These are phyloP conservation scores for Flammula alnicola DNA, from an alignment of 1,284 basidiomycete genomes.

Conservation along the genomic window DNA sequence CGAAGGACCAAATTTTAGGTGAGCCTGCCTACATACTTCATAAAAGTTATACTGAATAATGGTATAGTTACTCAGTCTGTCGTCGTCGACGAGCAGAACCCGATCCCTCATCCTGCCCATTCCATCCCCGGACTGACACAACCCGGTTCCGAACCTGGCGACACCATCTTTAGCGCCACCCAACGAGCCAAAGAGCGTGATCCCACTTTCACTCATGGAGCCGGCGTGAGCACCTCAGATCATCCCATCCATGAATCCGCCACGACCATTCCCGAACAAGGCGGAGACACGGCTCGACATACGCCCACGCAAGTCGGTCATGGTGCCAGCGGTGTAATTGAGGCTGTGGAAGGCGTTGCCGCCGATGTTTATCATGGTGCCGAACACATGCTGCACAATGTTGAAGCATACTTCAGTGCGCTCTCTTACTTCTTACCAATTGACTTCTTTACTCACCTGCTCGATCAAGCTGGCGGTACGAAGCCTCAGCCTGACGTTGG, in stretches of 20 bases:
- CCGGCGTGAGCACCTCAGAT: too few relatives aligned
- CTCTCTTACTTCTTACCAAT: too few relatives aligned
- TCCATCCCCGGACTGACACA: too few relatives aligned
- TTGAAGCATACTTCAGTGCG: not conserved
- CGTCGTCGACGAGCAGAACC: too few relatives aligned
- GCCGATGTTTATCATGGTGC: not conserved
- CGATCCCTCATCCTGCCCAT: too few relatives aligned
- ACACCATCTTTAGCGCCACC: slow-evolving; percentile 9
- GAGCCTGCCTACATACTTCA: too few relatives aligned
- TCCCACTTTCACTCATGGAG: slow-evolving; percentile 1
- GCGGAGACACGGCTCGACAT: not conserved
- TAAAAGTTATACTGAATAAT: too few relatives aligned
- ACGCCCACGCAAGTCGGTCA: not conserved
- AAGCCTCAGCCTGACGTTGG: too few relatives aligned
- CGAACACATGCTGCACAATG: not conserved
- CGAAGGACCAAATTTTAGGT: too few relatives aligned
- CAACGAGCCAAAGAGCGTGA: slow-evolving; percentile 1
- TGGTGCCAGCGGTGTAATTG: not conserved
- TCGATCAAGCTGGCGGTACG: not conserved
- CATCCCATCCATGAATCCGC: not conserved
- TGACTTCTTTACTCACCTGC: too few relatives aligned
- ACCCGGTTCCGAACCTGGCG: not conserved
- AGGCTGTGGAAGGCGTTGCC: not conserved
- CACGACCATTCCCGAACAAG: not conserved
- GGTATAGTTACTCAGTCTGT: too few relatives aligned